Evolutionary conservation across 352 stramenopile genomes (phyloP).

Genomic region (Globisporangium rhizosaccharum): DNA sequence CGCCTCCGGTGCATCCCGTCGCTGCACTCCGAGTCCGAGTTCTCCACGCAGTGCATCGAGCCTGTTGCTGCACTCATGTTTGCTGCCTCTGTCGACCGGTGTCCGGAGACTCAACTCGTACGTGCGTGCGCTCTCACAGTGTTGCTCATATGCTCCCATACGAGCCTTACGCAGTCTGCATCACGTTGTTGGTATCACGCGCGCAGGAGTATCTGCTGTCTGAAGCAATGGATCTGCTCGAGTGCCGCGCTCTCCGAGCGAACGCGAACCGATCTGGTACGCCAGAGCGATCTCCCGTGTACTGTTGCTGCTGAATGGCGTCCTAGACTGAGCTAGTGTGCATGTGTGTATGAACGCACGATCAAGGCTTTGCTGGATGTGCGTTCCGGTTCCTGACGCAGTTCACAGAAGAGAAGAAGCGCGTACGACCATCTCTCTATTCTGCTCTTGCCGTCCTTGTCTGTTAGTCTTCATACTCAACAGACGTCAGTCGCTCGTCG

Average conservation of each 20-base stretch:
- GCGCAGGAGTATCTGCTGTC: constrained; percentile 48
- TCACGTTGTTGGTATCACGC: background rate
- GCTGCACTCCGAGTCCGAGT: constrained; percentile 39
- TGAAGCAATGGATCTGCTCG: constrained; percentile 49
- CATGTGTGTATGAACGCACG: background rate
- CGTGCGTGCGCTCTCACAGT: background rate
- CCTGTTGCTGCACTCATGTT: constrained; percentile 64
- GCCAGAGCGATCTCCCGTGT: background rate
- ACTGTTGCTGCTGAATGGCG: background rate
- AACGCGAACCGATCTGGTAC: constrained; percentile 49
- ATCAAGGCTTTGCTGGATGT: constrained; percentile 47
- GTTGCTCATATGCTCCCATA: background rate
- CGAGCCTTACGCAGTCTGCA: too few species aligned
- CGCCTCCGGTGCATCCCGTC: constrained; percentile 27
- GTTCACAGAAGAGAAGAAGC: constrained; percentile 48
- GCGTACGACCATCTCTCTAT: constrained; percentile 23
- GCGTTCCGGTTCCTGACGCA: constrained; percentile 50
- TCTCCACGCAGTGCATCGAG: constrained; percentile 45
- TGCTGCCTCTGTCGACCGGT: constrained; percentile 49
- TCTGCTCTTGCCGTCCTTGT: background rate
- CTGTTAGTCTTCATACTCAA: background rate
- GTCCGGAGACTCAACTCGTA: constrained; percentile 56
- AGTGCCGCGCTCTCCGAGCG: constrained; percentile 32
- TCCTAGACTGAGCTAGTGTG: background rate
- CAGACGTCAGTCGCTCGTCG: background rate